Conservation (phyloP, 2,329 filamentous ascomycete species). For the Colletotrichum orchidophilum region DNA sequence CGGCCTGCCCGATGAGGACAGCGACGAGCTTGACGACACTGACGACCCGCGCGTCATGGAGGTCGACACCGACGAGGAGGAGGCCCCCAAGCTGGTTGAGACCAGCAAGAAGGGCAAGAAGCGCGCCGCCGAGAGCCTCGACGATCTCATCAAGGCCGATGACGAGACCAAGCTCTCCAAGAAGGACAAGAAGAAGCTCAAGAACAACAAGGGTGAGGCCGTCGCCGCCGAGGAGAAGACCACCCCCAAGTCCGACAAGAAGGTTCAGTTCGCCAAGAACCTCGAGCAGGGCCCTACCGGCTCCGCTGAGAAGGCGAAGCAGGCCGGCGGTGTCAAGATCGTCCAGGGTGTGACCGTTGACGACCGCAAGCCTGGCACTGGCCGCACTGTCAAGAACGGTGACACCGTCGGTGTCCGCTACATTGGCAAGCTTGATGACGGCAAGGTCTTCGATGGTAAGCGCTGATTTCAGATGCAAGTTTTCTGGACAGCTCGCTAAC, state of each 20-base stretch:
- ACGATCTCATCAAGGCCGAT: conserved; percentile 83
- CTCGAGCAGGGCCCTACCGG: conserved; percentile 95
- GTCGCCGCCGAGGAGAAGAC: conserved; percentile 66
- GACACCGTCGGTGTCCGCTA: conserved; percentile 94
- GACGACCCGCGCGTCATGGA: conserved; percentile 85
- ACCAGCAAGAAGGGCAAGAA: conserved; percentile 80
- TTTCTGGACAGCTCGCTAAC: conserved; percentile 24
- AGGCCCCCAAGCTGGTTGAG: conserved; percentile 67
- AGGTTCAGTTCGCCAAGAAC: conserved; percentile 99
- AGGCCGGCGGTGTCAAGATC: conserved; percentile 71
- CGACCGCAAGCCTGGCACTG: conserved; percentile 91
- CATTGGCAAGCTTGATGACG: conserved; percentile 95
- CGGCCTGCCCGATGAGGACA: conserved; percentile 75
- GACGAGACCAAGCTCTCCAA: conserved; percentile 85
- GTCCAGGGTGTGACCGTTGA: conserved; percentile 92
- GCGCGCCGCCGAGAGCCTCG: conserved; percentile 83
- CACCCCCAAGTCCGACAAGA: conserved; percentile 80
- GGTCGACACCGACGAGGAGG: conserved; percentile 82
- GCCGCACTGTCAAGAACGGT: conserved; percentile 87
- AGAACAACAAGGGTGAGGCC: conserved; percentile 97
- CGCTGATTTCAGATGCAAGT: conserved; percentile 54
- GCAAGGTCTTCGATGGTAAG: conserved; percentile 94
- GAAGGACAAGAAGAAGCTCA: conserved; percentile 97
- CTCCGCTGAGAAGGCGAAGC: conserved; percentile 60
- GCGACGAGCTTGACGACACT: conserved; percentile 81